These are phyloP conservation scores for Cercis canadensis DNA, from an alignment of 306 rosid species.

Conservation along the genomic window DNA sequence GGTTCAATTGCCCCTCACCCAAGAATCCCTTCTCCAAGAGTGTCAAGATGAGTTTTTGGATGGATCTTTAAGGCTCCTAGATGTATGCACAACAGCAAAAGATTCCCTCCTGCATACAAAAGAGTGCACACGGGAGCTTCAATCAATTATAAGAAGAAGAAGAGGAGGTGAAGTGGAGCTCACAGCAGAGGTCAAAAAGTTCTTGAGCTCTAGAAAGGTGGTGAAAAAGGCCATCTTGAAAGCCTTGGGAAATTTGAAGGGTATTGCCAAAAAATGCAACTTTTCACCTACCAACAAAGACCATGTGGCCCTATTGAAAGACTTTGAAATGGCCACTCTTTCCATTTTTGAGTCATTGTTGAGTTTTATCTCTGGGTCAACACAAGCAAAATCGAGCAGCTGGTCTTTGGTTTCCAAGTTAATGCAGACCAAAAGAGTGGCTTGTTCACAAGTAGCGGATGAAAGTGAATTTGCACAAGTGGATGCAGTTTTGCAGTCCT, in stretches of 20 bases:
- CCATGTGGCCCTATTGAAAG: background rate
- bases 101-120: background rate
- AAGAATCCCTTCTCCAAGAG: background rate
- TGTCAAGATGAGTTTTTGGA: background rate
- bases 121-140: background rate
- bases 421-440: background rate
- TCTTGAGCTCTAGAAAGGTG: constrained; percentile 13
- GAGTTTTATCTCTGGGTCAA: background rate
- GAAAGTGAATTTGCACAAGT: background rate
- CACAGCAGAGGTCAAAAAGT: background rate
- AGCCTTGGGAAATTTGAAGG: background rate
- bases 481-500: background rate
- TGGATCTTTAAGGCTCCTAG: constrained; percentile 14
- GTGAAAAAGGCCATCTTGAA: background rate
- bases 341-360: background rate
- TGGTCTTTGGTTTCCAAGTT: constrained; percentile 14
- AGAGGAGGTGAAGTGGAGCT: background rate
- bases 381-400: background rate
- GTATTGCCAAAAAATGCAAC: background rate
- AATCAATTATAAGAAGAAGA: constrained; percentile 9
- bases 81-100: background rate
- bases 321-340: background rate
- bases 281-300: background rate
- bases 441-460: background rate
- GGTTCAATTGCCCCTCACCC: background rate